Evolutionary conservation across 1,284 basidiomycete species (phyloP).

Genomic region (Calocybe gambosa): DNA sequence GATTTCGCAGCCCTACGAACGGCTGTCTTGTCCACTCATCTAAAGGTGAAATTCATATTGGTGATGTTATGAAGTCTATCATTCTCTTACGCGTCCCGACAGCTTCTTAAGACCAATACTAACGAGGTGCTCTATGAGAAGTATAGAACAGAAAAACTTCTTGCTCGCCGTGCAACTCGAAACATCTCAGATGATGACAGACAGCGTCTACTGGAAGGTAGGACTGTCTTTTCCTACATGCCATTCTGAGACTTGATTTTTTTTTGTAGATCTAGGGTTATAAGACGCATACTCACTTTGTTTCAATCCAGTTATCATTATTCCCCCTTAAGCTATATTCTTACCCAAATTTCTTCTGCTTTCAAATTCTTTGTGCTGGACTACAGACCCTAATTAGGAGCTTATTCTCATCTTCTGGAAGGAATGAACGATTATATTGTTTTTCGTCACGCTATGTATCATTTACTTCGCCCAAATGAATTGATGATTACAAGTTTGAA

Average conservation of each 20-base stretch:
- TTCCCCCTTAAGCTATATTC: constrained; percentile 12
- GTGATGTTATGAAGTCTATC: neutral
- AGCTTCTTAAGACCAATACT: constrained; percentile 74
- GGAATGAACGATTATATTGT: constrained; percentile 7
- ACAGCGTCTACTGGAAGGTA: constrained; percentile 65
- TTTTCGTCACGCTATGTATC: constrained; percentile 7
- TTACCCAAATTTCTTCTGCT: constrained; percentile 6
- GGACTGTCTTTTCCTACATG: constrained; percentile 15
- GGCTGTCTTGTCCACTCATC: constrained; percentile 70
- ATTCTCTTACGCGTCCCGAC: neutral
- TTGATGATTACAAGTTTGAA: neutral
- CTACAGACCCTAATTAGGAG: constrained; percentile 20
- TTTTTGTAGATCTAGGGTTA: constrained; percentile 42
- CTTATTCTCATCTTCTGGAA: constrained; percentile 22
- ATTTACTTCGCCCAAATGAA: constrained; percentile 6
- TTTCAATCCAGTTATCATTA: constrained; percentile 14
- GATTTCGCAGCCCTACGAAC: constrained; percentile 79
- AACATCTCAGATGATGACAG: constrained; percentile 69
- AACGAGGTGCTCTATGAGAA: constrained; percentile 81
- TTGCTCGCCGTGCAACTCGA: constrained; percentile 65
- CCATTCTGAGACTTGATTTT: constrained; percentile 1
- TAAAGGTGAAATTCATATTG: constrained; percentile 49
- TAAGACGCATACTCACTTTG: constrained; percentile 21
- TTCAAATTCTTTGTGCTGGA: constrained; percentile 6
- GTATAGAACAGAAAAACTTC: constrained; percentile 78